Base-by-base conservation (phyloP, 1,139 yeast genomes). In the Kurtzmaniella quercitrusa region DNA sequence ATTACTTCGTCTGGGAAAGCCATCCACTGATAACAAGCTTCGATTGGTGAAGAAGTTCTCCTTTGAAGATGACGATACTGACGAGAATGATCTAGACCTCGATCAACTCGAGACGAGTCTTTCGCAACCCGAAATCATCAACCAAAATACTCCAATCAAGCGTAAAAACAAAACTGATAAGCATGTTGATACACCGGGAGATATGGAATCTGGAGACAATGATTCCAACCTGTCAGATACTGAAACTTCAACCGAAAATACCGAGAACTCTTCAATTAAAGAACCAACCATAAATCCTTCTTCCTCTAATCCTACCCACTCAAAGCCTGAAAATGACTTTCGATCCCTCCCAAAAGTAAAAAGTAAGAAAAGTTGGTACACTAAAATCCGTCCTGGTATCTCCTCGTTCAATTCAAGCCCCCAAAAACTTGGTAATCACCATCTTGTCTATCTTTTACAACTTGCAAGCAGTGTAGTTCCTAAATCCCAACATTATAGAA, bases 351-450 rank as follows among this genome's bases (percentile, higher is more conserved):
- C 85, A 3, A 58, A 60, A n/a, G 66, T 79, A 11, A 49, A 53
- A 33, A 66, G 75, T 37, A 68, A 70, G 12, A 65, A 73, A 41
- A 67, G 74, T 41, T 82, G 89, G 86, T 74, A 75, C 50, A 71
- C 71, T 50, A 81, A 81, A 53, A 70, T 82, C 43, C 72, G 70
- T 39, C 95, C 95, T 0, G 93, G 94, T 0, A 73, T 85, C 14
- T 74, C 88, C 3, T 62, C 80, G 7, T 84, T 77, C 59, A 72
- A 68, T 29, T 62, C 63, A 8, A 61, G 70, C 43, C 77, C 86
- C 0, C 70, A 72, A 36, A 72, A 76, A 39, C 68, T 86, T 5
- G 87, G 90, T 45, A 67, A 70, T 7, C 72, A 75, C 39, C 93
- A 88, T 57, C 58, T 88, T 16, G 66, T 72, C 41, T 67, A 72